A percentile compares a stretch with the other conserved stretches of the same genome.
Conservation (phyloP, 225 moss, liverwort and hornwort genomes). For the Polytrichum commune region DNA sequence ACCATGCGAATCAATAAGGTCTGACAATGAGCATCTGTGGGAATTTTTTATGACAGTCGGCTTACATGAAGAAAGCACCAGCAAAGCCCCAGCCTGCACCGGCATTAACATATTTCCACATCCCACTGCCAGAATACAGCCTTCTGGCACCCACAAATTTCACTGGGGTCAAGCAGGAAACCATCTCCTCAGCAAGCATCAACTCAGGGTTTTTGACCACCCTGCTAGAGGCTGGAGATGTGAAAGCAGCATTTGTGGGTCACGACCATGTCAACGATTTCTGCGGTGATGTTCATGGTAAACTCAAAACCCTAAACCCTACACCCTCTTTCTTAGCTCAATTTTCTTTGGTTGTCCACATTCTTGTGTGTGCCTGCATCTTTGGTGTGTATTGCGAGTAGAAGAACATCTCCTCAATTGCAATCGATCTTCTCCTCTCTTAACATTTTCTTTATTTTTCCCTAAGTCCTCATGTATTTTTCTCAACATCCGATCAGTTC, state of each 20-base stretch:
- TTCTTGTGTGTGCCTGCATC: no score
- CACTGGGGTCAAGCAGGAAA: slow-evolving; percentile 55
- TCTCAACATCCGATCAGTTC: no score
- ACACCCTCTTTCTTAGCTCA: neutral
- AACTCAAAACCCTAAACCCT: neutral
- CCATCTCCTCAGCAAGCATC: slow-evolving; percentile 39
- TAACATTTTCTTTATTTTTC: no score
- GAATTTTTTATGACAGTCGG: neutral
- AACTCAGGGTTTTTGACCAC: slow-evolving; percentile 69
- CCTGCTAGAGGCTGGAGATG: slow-evolving; percentile 49
- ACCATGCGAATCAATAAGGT: no score
- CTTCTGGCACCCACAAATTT: slow-evolving; percentile 17
- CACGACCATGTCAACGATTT: slow-evolving; percentile 71
- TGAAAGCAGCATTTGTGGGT: slow-evolving; percentile 61
- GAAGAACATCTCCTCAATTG: no score
- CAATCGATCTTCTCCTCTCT: no score
- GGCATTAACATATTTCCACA: slow-evolving; percentile 66
- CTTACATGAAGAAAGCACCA: slow-evolving; percentile 26
- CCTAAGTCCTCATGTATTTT: no score
- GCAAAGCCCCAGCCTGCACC: slow-evolving; percentile 36
- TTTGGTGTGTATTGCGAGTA: no score
- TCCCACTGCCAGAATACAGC: slow-evolving; percentile 57
- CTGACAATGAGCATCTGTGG: no score
- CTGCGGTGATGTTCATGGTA: slow-evolving; percentile 51
- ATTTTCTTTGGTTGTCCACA: neutral